Conservation (phyloP, 257 asterid genomes). For the Phtheirospermum japonicum region DNA sequence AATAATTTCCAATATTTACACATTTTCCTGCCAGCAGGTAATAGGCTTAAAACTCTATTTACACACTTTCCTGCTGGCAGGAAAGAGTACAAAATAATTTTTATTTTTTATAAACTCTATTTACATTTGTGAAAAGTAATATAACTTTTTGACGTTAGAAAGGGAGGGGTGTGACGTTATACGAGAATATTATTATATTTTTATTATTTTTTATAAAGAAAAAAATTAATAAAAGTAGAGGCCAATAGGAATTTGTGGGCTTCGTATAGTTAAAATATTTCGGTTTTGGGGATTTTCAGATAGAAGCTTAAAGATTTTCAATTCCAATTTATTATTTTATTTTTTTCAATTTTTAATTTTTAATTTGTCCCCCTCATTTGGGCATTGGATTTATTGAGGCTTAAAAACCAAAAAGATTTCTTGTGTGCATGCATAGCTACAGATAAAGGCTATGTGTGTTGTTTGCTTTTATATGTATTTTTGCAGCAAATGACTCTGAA, state of each 20-base stretch:
- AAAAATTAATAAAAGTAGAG: slow-evolving; percentile 15
- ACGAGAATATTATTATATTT: neutral
- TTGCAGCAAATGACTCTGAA: slow-evolving; percentile 48
- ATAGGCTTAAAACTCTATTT: too few relatives aligned
- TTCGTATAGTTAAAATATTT: slow-evolving; percentile 1
- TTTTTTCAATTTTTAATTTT: too few relatives aligned
- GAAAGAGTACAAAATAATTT: too few relatives aligned
- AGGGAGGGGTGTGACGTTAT: neutral
- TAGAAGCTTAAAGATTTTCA: slow-evolving; percentile 17
- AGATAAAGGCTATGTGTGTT: slow-evolving; percentile 34
- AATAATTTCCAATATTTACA: too few relatives aligned
- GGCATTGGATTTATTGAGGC: too few relatives aligned
- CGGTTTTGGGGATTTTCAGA: slow-evolving; percentile 23
- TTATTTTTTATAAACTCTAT: too few relatives aligned
- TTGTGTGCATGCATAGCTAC: slow-evolving; percentile 44
- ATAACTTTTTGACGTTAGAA: slow-evolving; percentile 43
- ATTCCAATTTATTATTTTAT: slow-evolving; percentile 4
- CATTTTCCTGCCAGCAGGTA: too few relatives aligned
- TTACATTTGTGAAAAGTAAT: neutral
- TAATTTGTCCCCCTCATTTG: slow-evolving; percentile 7
- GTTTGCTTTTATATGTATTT: slow-evolving; percentile 44
- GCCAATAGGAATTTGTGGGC: slow-evolving; percentile 7
- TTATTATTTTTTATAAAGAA: neutral
- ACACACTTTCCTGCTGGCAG: too few relatives aligned
- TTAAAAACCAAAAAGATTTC: slow-evolving; percentile 7